Evolutionary conservation across 495 filamentous ascomycete species (phyloP), one percentile per base, ranked within the genome.

Genomic region (Penicillium alfredii): DNA sequence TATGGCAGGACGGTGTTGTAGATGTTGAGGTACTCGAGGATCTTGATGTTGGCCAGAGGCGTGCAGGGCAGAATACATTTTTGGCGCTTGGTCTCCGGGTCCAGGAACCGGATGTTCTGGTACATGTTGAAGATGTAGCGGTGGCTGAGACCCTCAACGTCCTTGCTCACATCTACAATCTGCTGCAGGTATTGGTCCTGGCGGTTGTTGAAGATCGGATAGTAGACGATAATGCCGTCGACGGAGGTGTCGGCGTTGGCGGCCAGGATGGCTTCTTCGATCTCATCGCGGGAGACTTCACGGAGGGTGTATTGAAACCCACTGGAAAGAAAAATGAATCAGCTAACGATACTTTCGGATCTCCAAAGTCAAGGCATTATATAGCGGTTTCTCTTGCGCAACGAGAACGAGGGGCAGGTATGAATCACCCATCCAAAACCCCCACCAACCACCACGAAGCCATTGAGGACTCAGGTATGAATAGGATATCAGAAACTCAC

Each of bases 81-180:
- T 60, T 86, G 83, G 28, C 64, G 67, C 58, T 88, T 84, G 18
- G 66, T 53, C 12, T 80, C 77, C 8, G 74, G 66, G 67, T 98
- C 92, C 21, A 98, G 72, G 68, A 87, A 96, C 32, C 92, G 86
- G 51, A 92, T 77, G 65, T 98, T 98, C 70, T 96, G 84, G 70
- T 96, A 98, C 87, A 98, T 94, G 73, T 98, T 98, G 76, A 89
- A 92, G 53, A 96, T 81, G 65, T 96, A 92, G 40, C 75, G 80
- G 58, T 96, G 90, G 48, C 81, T 88, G 35, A 98, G 81, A 14
- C 92, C 92, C 53, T 98, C 92, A 38, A 98, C 92, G 47, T 98
- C 92, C 64, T 98, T 98, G 57, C 69, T 59, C 30, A 93, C 74
- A 36, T 84, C 74, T 14, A 94, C 86, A n/a, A 93, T 82, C 64